phyloP scores from a whole-genome alignment of 495 filamentous ascomycete species.

The Xylaria curta region DNA sequence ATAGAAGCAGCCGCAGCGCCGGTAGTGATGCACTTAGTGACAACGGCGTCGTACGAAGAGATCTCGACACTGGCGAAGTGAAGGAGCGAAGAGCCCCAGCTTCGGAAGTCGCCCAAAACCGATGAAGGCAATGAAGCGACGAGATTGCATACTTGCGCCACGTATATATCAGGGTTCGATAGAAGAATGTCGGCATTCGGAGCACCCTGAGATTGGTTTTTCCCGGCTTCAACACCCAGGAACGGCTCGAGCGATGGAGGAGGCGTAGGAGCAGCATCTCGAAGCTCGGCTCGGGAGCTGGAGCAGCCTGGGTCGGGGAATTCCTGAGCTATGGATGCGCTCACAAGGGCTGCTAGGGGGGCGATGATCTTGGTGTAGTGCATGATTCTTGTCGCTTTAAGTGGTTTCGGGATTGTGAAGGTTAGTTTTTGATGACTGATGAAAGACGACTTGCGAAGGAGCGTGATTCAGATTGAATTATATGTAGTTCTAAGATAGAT shows the following conservation, averaged over 20 bases:
- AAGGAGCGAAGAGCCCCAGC: neutral
- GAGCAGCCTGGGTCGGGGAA: slow-evolving; percentile 1
- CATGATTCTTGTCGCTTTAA: neutral
- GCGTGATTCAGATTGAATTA: neutral
- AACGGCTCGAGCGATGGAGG: neutral
- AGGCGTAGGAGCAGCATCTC: neutral
- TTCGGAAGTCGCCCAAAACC: neutral
- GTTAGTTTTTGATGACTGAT: neutral
- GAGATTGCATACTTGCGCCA: neutral
- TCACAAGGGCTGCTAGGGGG: neutral
- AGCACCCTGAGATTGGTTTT: neutral
- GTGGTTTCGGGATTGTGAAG: neutral
- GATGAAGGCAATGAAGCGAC: neutral
- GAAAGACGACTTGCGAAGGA: neutral
- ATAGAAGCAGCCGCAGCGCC: neutral
- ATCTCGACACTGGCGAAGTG: neutral
- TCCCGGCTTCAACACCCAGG: neutral
- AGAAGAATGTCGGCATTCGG: neutral
- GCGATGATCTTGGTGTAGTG: neutral
- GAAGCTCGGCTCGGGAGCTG: neutral
- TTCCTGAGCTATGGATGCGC: neutral
- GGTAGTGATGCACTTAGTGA: neutral
- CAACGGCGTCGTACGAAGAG: neutral
- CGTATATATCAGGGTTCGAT: neutral
- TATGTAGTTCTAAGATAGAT: neutral